A percentile compares a stretch with the other conserved stretches of the same genome.
Evolutionary conservation across 441 rosid species (phyloP).

Genomic region (Pelargonium citronellum): DNA sequence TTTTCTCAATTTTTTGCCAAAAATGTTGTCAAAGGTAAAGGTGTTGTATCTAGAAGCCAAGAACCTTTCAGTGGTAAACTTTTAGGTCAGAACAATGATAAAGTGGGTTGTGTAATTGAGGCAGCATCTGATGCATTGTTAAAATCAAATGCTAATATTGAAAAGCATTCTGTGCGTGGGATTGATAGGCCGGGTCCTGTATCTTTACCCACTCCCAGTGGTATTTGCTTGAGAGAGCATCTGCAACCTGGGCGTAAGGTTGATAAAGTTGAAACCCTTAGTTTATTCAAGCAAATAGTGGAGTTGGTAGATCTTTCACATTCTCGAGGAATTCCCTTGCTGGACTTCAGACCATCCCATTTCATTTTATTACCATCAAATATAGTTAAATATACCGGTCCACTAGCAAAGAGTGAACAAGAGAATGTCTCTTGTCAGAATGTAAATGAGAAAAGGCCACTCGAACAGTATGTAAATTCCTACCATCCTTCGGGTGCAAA

Average conservation of each 20-base stretch:
- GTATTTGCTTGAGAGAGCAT: conserved; percentile 59
- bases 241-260: conserved; percentile 40
- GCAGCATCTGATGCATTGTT: conserved; percentile 27
- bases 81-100: conserved; percentile 27
- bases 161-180: conserved; percentile 24
- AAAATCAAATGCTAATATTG: conserved; percentile 30
- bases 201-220: conserved; percentile 28
- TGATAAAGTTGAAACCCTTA: conserved; percentile 40
- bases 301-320: conserved; percentile 66
- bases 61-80: conserved; percentile 31
- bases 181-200: conserved; percentile 27
- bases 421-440: conserved; percentile 29
- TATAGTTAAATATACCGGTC: conserved; percentile 46
- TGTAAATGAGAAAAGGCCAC: conserved; percentile 36
- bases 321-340: conserved; percentile 51
- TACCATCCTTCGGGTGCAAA: conserved; percentile 30
- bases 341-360: conserved; percentile 52
- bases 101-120: conserved; percentile 25
- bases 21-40: conserved; percentile 47
- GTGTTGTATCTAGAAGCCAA: conserved; percentile 22
- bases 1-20: conserved; percentile 39
- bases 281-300: conserved; percentile 58
- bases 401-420: conserved; percentile 32
- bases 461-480: conserved; percentile 29
- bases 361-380: conserved; percentile 44